phyloP scores from a whole-genome alignment of 2,329 filamentous ascomycete genomes.

The Penicillium sp. region DNA sequence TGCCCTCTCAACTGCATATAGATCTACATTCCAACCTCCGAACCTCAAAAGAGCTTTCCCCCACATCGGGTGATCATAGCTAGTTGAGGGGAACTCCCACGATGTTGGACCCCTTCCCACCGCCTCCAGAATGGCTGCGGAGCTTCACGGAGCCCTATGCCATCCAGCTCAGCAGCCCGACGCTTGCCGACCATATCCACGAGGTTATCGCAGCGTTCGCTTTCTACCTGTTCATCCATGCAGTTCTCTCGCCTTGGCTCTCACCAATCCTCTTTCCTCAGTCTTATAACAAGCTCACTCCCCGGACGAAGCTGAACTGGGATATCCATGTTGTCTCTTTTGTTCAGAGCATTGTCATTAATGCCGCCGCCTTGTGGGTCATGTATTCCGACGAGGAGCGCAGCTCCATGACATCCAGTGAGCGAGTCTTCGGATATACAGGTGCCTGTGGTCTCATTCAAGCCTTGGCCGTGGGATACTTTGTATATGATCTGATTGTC shows the following conservation, averaged over 20 bases:
- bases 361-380: slow-evolving; percentile 57
- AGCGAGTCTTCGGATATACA: slow-evolving; percentile 62
- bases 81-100: slow-evolving; percentile 17
- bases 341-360: slow-evolving; percentile 59
- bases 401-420: slow-evolving; percentile 51
- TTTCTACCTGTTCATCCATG: slow-evolving; percentile 58
- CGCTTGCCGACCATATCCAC: slow-evolving; percentile 61
- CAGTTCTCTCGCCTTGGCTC: slow-evolving; percentile 55
- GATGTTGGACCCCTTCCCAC: slow-evolving; percentile 48
- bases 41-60: slow-evolving; percentile 15
- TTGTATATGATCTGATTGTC: slow-evolving; percentile 63
- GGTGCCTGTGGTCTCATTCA: slow-evolving; percentile 59
- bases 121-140: slow-evolving; percentile 54
- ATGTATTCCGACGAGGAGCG: slow-evolving; percentile 59
- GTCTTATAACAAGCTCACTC: slow-evolving; percentile 55
- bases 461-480: slow-evolving; percentile 63
- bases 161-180: slow-evolving; percentile 52
- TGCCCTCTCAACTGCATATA: slow-evolving; percentile 8
- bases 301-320: slow-evolving; percentile 63
- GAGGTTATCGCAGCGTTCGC: slow-evolving; percentile 58
- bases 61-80: slow-evolving; percentile 21
- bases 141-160: slow-evolving; percentile 52
- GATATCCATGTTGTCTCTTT: slow-evolving; percentile 66
- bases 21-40: slow-evolving; percentile 6
- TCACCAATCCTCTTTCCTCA: slow-evolving; percentile 55